phyloP scores from a whole-genome alignment of 2,329 filamentous ascomycete species.

The Pyricularia sp. region DNA sequence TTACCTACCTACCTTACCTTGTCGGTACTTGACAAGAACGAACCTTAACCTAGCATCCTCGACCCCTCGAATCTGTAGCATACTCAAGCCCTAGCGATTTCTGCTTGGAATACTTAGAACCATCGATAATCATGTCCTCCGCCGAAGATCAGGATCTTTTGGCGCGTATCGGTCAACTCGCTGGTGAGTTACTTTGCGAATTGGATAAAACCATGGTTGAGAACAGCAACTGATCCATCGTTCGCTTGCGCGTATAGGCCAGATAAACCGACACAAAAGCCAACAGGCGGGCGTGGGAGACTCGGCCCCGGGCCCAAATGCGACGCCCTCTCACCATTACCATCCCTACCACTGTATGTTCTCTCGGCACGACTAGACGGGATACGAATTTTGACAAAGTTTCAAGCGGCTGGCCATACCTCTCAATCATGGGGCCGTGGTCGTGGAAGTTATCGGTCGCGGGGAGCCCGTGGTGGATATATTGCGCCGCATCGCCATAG shows the following conservation, averaged over 20 bases:
- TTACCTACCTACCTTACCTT: no score
- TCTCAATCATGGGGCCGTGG: constrained; percentile 1
- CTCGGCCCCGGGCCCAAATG: background rate
- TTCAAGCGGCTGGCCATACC: background rate
- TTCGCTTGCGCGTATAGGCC: constrained; percentile 35
- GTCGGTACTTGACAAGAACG: background rate
- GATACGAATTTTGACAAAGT: background rate
- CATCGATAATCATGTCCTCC: constrained; percentile 21
- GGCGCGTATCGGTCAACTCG: constrained; percentile 38
- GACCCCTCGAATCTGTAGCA: background rate
- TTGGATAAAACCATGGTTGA: background rate
- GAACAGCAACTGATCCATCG: background rate
- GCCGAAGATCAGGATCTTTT: constrained; percentile 37
- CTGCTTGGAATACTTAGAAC: background rate
- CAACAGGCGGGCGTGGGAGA: constrained; percentile 31
- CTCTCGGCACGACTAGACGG: background rate
- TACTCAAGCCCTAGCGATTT: background rate
- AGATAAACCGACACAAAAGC: constrained; percentile 70
- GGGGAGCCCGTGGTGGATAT: constrained; percentile 20
- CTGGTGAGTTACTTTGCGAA: constrained; percentile 23
- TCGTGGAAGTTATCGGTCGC: constrained; percentile 13
- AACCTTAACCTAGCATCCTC: background rate
- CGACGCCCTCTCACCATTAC: constrained; percentile 13
- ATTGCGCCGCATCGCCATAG: constrained; percentile 29
- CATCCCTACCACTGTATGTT: constrained; percentile 23